Evolutionary conservation across 805 yeast genomes (phyloP).

Genomic region (Candida dendrica): DNA sequence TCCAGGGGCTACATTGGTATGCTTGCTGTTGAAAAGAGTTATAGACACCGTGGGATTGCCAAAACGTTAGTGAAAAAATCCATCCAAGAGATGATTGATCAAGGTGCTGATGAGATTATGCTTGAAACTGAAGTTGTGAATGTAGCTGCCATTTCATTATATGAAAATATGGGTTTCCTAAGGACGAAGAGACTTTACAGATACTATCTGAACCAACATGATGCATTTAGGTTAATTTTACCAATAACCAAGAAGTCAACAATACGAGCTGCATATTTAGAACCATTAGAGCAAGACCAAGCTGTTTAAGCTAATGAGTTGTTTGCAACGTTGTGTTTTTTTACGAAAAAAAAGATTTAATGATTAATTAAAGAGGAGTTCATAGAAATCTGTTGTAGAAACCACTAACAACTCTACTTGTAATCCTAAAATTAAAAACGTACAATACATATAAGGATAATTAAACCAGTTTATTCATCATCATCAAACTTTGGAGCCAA

Average conservation of each 20-base stretch:
- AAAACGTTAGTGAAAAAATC: slow-evolving; percentile 56
- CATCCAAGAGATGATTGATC: slow-evolving; percentile 55
- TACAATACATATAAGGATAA: no score
- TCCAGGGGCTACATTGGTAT: slow-evolving; percentile 91
- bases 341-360: no score
- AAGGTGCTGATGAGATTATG: slow-evolving; percentile 81
- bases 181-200: slow-evolving; percentile 71
- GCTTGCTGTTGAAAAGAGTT: slow-evolving; percentile 74
- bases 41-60: slow-evolving; percentile 80
- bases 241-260: slow-evolving; percentile 65
- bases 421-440: no score
- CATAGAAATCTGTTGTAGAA: no score
- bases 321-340: no score
- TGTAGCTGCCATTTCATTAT: slow-evolving; percentile 56
- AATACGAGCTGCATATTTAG: slow-evolving; percentile 47
- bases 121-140: slow-evolving; percentile 89
- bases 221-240: slow-evolving; percentile 80
- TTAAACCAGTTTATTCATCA: slow-evolving; percentile 46
- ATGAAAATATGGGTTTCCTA: slow-evolving; percentile 72
- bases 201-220: slow-evolving; percentile 87
- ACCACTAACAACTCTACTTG: no score
- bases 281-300: slow-evolving; percentile 5
- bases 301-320: slow-evolving; percentile 1
- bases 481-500: slow-evolving; percentile 97
- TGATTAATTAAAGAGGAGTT: no score